Percentiles rank a stretch among this genome's conserved stretches.
Conservation (phyloP, 23 red algal species). For the Gracilaria gracilis region DNA sequence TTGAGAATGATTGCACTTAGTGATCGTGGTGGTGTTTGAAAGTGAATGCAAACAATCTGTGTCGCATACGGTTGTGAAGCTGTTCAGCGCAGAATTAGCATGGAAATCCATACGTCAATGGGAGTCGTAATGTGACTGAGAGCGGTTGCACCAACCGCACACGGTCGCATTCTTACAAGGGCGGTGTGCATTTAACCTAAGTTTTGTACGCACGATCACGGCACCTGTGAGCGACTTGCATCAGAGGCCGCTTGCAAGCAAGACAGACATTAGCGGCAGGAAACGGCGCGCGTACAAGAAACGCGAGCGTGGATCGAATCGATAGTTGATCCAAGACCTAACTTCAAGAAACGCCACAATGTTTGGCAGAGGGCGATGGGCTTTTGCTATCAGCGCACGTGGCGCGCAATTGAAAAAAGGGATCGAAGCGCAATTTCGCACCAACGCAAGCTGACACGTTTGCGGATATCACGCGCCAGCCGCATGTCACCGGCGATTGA, state of each 20-base stretch:
- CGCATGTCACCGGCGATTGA: not conserved
- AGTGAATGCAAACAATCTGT: not conserved
- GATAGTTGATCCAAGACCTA: constrained; percentile 8
- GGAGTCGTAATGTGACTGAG: too few relatives aligned
- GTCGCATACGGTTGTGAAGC: not conserved
- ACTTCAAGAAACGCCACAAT: not conserved
- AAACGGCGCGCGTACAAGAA: not conserved
- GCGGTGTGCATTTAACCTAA: not conserved
- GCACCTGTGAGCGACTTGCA: not conserved
- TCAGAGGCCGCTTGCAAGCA: not conserved
- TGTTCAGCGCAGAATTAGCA: not conserved
- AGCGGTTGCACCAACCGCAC: too few relatives aligned
- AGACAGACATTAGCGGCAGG: not conserved
- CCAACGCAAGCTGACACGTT: not conserved
- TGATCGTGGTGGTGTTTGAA: not conserved
- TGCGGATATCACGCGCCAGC: not conserved
- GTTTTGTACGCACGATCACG: not conserved
- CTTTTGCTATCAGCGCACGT: not conserved
- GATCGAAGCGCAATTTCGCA: not conserved
- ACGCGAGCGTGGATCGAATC: not conserved
- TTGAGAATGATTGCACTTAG: not conserved
- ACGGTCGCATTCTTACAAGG: not conserved
- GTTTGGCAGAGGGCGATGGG: not conserved
- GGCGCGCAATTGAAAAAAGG: not conserved
- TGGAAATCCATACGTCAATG: not conserved